Base-by-base conservation (phyloP, 495 filamentous ascomycete genomes). In the Hypoxylon perforatum region DNA sequence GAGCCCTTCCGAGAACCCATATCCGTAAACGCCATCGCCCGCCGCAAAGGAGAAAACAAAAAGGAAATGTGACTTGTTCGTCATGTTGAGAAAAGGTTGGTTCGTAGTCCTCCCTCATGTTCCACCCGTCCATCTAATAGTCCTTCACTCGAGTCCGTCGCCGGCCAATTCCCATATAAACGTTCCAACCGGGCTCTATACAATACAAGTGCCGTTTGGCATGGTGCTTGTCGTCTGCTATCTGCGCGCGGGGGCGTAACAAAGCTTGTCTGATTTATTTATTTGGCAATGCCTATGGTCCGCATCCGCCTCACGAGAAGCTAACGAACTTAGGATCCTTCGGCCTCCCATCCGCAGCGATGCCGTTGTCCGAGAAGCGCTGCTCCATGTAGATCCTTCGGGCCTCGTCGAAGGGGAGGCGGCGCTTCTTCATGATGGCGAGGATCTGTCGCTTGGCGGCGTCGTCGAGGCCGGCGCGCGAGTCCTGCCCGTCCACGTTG, bases 321-420 rank as follows among this genome's bases (percentile, higher is more conserved):
- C 91, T 94, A 10, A 97, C 92, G 73, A 96, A 96, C 81, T 96
- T 97, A 57, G 93, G 92, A 84, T 97, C 95, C 75, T 88, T 87
- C 50, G 95, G 95, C 71, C 87, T 78, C 33, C 96, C 95, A 76
- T 98, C 96, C 14, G 89, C 81, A 10, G 88, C 93, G 72, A 99
- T 97, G 55, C 90, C 90, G 70, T 96, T 92, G 73, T 88, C 92
- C 67, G 84, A 85, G 71, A 99, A 95, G 63, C 89, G 82, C 62
- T 92, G 86, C 81, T 96, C 88, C 70, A 91, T 94, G 70, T 90
- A 94, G 18, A 94, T 84, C 49, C 90, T 81, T 60, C 95, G 84
- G 22, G 95, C 95, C 80, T 99, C 93, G 79, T 99, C 95, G 73
- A 99, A 98, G 53, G 82, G 82, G 15, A 97, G 83, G 61, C 88